Base-by-base conservation (phyloP, 2,329 filamentous ascomycete genomes). In the Fusarium sp. region DNA sequence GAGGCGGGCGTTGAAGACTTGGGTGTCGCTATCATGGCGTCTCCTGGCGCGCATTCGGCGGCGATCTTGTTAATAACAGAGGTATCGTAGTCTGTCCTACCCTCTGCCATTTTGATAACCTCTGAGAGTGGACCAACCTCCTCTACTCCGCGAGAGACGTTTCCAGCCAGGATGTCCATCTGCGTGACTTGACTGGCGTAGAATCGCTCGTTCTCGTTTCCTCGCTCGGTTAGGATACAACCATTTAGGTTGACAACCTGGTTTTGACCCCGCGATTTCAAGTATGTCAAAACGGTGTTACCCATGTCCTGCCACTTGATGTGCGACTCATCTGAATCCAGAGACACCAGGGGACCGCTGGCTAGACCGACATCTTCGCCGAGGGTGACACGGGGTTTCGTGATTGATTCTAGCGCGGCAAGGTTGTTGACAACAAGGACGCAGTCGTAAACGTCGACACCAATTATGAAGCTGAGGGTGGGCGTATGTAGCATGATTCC, bases 381-480 rank as follows among this genome's bases (percentile, higher is more conserved):
- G 4, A 98, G 82, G 0, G 92, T 96, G 57, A 93, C 89, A 54
- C 91, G 88, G 5, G 95, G 83, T 60, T 89, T 90, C 36, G 92
- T 93, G 76, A 97, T 97, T 1, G 92, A 89, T 70, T 97, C 92
- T 46, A 98, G 83, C 8, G 94, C 93, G 58, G 92, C 87, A 45
- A 92, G 88, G 44, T 92, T 94, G 81, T 97, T 97, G 76, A 97
- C 94, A 36, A 97, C 92, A 10, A 97, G 86, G 15, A 98, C 92
- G 75, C 94, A 97, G 78, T 98, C 95, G 83, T 97, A 98, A 33
- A 97, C 94, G 77, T 98, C 95, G 40, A 97, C 91, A 4, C 94
- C 95, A 8, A 94, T 90, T 54, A 97, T 87, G 76, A 98, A 97
- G 36, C 94, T 95, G 34, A 97, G 85, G 1, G 92, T 93, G 1